Evolutionary conservation across 495 filamentous ascomycete species (phyloP), one percentile per base, ranked within the genome.

Genomic region (Podospora appendiculata): DNA sequence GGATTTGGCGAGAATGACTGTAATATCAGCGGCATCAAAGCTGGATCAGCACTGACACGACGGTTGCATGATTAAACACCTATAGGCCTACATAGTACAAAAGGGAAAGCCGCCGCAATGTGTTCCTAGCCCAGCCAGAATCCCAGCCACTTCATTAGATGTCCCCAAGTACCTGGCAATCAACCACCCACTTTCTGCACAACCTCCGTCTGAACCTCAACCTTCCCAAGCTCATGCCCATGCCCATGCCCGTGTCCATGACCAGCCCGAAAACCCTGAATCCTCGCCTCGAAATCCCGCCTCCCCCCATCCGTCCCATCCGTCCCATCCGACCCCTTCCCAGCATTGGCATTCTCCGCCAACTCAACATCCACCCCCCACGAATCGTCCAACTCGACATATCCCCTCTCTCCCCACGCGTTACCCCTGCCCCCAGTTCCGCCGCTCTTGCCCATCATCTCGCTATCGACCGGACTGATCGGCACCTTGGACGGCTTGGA

Each of bases 321-420:
- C 6, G 6, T 38, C 36, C 2, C 36, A 10, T 11, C 36, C 36
- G 9, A 2, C 36, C 36, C 36, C 3, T 38, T 38, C 36, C 42
- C 42, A 1, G 11, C 16, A 25, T 45, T 8, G 18, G 11, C 16
- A 19, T 45, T 25, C 14, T 60, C 59, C 5, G 46, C 53, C 55
- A 60, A 11, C 48, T 65, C 62, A 8, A 61, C 55, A 50, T 58
- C 62, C 17, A 56, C 50, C 45, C 44, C 44, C 47, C 39, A 38
- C 18, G 41, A 34, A 32, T 65, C 58, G 10, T 63, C 58, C 38
- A 65, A 42, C 52, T 66, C 60, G 0, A 61, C 49, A 50, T 63
- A 63, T 0, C 58, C 54, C 1, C 53, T 32, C 18, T 41, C 25
- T 39, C 40, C 36, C 50, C 54, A 45, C n/a, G 38, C 36, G 12